Base-by-base conservation (phyloP, 73 alveolate genomes). In the Paramecium sonneborni region DNA sequence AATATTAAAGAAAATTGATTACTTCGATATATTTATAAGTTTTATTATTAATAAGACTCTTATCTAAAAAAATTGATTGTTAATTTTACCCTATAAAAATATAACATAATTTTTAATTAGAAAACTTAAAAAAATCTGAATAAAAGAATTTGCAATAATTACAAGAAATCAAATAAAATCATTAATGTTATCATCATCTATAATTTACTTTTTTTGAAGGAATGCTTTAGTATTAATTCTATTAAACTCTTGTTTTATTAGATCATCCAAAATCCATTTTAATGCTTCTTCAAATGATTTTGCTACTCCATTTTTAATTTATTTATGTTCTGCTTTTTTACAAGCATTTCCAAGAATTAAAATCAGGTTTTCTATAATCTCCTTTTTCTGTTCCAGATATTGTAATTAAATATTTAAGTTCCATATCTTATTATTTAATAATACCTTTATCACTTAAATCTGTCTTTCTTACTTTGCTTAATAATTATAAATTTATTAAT, bases 281-380 rank as follows among this genome's bases (percentile, higher is more conserved):
- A 94, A 58, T 14, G 97, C 96, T 41, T 86, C 95, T 34, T 62
- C 72, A 26, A 41, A 92, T 28, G 85, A 62, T 20, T 79, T 67
- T 2, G 86, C 95, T 38, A 76, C 12, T 10, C 74, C 55, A 79
- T 43, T 43, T 23, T 62, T 38, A 18, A 88, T 15, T 70, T 43
- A 88, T 37, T 88, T 88, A 32, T 88, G 91, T 46, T 88, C 94
- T 9, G 94, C 94, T 41, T n/a, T 44, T 91, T 88, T 11, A 88
- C 94, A 41, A 68, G 44, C 57, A 88, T 46, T 28, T 88, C 94
- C 86, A 88, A 56, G 39, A 88, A 57, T 69, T 88, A 70, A 69
- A 56, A 88, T 30, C 94, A 1, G 94, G 94, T 8, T 88, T 88
- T 70, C 94, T 88, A 34, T 18, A 70, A 28, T 88, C 70, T n/a